Percentiles rank a stretch among this genome's conserved stretches.
Evolutionary conservation across 2,329 filamentous ascomycete genomes (phyloP).

Genomic region (Colletotrichum sp.): DNA sequence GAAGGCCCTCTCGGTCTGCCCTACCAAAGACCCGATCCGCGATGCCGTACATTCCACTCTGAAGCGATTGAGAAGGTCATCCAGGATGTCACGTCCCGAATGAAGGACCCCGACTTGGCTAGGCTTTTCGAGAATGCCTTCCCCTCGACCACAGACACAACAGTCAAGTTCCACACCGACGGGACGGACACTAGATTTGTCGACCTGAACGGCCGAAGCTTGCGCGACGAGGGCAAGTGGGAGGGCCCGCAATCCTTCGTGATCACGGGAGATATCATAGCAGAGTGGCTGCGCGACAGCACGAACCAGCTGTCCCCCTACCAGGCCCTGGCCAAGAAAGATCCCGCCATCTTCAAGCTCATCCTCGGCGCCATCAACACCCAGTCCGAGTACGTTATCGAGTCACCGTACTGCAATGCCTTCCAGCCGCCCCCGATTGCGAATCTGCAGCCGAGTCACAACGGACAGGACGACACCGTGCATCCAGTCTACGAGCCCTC

Average conservation of each 20-base stretch:
- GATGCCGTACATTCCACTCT: conserved; percentile 90
- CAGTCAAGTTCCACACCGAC: conserved; percentile 84
- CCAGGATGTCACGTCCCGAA: conserved; percentile 75
- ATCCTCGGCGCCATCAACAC: conserved; percentile 96
- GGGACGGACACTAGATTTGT: conserved; percentile 45
- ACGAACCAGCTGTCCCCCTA: conserved; percentile 95
- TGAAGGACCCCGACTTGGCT: conserved; percentile 87
- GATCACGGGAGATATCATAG: conserved; percentile 91
- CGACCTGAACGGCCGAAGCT: conserved; percentile 26
- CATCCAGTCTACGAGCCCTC: conserved; percentile 86
- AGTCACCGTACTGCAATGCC: conserved; percentile 96
- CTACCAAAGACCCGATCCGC: conserved; percentile 80
- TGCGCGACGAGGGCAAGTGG: conserved; percentile 69
- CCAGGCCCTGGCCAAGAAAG: conserved; percentile 81
- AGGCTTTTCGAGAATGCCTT: conserved; percentile 95
- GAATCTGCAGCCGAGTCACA: conserved; percentile 72
- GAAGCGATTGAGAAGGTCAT: conserved; percentile 89
- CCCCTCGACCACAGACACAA: conserved; percentile 90
- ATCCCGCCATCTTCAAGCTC: conserved; percentile 77
- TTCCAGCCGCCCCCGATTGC: conserved; percentile 94
- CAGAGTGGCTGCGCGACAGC: conserved; percentile 90
- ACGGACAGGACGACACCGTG: conserved; percentile 83
- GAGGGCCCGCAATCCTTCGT: conserved; percentile 89
- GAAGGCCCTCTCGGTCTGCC: conserved; percentile 80
- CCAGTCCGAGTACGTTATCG: conserved; percentile 92